Conservation (phyloP, 768 basidiomycete species). For the Mycena galericulata region DNA sequence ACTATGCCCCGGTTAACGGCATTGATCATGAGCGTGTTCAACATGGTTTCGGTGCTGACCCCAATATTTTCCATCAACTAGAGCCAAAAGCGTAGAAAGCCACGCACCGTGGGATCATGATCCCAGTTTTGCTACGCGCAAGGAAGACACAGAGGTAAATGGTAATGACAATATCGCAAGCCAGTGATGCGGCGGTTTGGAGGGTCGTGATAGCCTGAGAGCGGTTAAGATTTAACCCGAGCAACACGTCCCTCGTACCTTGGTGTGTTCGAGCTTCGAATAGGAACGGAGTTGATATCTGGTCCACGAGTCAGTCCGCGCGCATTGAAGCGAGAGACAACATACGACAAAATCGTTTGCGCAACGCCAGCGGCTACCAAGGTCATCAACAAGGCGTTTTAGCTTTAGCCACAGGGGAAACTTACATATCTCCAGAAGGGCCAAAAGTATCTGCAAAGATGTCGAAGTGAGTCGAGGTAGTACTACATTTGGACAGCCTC, state of each 20-base stretch:
- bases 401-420: not conserved
- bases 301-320: not conserved
- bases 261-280: conserved; percentile 22
- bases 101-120: conserved; percentile 18
- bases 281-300: conserved; percentile 24
- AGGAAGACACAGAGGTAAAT: conserved; percentile 27
- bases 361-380: conserved; percentile 21
- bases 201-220: conserved; percentile 23
- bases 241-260: conserved; percentile 16
- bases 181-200: conserved; percentile 26
- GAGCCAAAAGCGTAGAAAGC: no score
- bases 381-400: not conserved
- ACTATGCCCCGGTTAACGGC: conserved; percentile 30
- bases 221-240: not conserved
- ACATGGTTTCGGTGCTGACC: conserved; percentile 17
- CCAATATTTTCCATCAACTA: not conserved
- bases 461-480: no score
- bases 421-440: conserved; percentile 24
- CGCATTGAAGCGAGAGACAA: not conserved
- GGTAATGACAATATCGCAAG: conserved; percentile 26
- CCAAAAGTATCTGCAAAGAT: conserved; percentile 1
- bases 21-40: conserved; percentile 28
- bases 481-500: not conserved
- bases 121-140: conserved; percentile 8
- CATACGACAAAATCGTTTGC: conserved; percentile 21